Evolutionary conservation across 2,329 filamentous ascomycete species (phyloP), one percentile per base, ranked within the genome.

Genomic region (Xylariaceae sp.): DNA sequence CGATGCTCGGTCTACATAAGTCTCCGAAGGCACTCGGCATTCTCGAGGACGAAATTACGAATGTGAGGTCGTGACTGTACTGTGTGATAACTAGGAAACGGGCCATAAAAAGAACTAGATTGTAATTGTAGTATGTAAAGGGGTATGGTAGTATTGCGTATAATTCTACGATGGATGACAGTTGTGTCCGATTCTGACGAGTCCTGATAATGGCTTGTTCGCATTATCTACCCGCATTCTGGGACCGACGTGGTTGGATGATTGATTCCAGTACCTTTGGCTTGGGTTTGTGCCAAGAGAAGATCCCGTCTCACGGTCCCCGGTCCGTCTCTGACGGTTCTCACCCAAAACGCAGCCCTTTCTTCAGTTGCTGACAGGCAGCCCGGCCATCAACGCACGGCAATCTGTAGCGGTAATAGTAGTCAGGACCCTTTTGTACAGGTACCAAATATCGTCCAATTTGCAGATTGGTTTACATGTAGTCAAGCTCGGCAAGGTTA

Each of bases 231-330:
- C 55, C 53, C 52, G 59, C 54, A 54, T 53, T 55, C 54, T 56
- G 47, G 56, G 48, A 58, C 51, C 52, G 54, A 53, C 44, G 49
- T 58, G 48, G 57, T 56, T 58, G 58, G 58, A 45, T 53, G 55
- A 51, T 58, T 50, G 50, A 56, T 61, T 61, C 60, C 62, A 60
- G 59, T 62, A 49, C 58, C 59, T 58, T 53, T 62, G 62, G 59
- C 49, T 51, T 60, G 58, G 60, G 58, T 60, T 58, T 57, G 44
- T 39, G 59, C 60, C 60, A 63, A 64, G 62, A 60, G 30, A 45
- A 33, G 42, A 51, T 61, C 57, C 58, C 60, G 57, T 60, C 53
- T 53, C 44, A 57, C 45, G 36, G 42, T 47, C 54, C 54, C 51
- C 47, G 45, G 18, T 47, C 32, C 17, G n/a, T 22, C 51, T 44